Evolutionary conservation across 2,329 filamentous ascomycete species (phyloP), one percentile per base, ranked within the genome.

Genomic region (Fusarium bactridioides): DNA sequence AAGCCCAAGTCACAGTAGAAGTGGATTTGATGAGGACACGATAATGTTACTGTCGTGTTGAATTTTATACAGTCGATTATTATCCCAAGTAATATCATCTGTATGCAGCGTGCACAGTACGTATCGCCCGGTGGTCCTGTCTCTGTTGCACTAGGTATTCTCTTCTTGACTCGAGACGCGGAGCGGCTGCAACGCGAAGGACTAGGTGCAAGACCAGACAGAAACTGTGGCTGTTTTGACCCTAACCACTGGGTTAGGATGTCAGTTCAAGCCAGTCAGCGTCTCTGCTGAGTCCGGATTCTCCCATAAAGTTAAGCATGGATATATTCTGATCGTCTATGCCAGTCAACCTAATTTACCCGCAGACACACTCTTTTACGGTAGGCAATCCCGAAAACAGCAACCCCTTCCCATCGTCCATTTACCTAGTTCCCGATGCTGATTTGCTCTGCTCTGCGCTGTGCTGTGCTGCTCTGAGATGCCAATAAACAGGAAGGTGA

Each of bases 321-420:
- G 67, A 63, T 64, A 73, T 72, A 73, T 74, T 72, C 55, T 67
- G 70, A 74, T 72, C 70, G 54, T 73, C 70, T 64, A 53, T 60
- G 54, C 57, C 67, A 70, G 66, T 63, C 50, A 65, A 63, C 66
- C 51, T 69, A 69, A 69, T 69, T 69, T 73, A 64, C 58, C 70
- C 67, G 67, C 41, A 23, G 57, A 23, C 62, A 27, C 62, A 35
- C 38, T 53, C 40, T 64, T 43, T 68, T 57, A 41, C 61, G 66
- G 66, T 60, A 73, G 62, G 70, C 53, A 66, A 67, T 70, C 64
- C 70, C 61, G 70, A 64, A 64, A 50, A 51, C 23, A 67, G 61
- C 55, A 55, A 53, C 58, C 59, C 38, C 55, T 58, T 73, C 47
- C 44, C 51, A 59, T 33, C 50, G 38, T 58, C n/a, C n/a, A 44